phyloP scores from a whole-genome alignment of 1,139 yeast genomes.

The Debaryomyces psychrophilus region DNA sequence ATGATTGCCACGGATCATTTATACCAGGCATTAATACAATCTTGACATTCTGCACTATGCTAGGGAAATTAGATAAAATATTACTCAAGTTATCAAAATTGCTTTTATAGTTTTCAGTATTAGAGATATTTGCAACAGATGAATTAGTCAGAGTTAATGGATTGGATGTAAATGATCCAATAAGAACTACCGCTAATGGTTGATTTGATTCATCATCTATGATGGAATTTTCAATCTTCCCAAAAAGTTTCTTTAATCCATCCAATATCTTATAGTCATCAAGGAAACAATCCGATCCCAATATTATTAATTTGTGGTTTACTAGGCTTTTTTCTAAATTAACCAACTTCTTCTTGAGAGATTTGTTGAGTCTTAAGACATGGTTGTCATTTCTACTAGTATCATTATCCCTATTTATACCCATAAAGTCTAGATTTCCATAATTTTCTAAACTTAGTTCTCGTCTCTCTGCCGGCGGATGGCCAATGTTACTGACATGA shows the following conservation, averaged over 20 bases:
- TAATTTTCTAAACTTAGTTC: slow-evolving; percentile 65
- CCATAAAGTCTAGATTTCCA: slow-evolving; percentile 80
- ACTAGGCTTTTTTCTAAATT: slow-evolving; percentile 57
- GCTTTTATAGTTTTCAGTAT: slow-evolving; percentile 62
- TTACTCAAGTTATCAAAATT: slow-evolving; percentile 75
- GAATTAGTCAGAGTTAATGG: slow-evolving; percentile 59
- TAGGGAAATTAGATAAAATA: slow-evolving; percentile 38
- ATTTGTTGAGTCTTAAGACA: slow-evolving; percentile 57
- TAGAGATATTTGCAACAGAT: slow-evolving; percentile 45
- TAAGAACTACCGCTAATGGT: slow-evolving; percentile 56
- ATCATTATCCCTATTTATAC: slow-evolving; percentile 53
- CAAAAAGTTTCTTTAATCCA: slow-evolving; percentile 63
- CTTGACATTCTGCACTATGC: slow-evolving; percentile 38
- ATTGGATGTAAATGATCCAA: slow-evolving; percentile 64
- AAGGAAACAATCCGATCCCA: slow-evolving; percentile 75
- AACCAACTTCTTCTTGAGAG: slow-evolving; percentile 56
- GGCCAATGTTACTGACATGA: slow-evolving; percentile 76
- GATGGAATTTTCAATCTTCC: slow-evolving; percentile 45
- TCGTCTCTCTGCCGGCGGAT: slow-evolving; percentile 87
- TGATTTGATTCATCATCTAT: slow-evolving; percentile 39
- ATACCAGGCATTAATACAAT: slow-evolving; percentile 81
- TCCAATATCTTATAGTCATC: slow-evolving; percentile 62
- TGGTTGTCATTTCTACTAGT: slow-evolving; percentile 29
- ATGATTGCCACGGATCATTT: slow-evolving; percentile 91
- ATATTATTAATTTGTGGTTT: slow-evolving; percentile 62